Conservation (phyloP, 352 stramenopile species). For the Nothophytophthora sp. region DNA sequence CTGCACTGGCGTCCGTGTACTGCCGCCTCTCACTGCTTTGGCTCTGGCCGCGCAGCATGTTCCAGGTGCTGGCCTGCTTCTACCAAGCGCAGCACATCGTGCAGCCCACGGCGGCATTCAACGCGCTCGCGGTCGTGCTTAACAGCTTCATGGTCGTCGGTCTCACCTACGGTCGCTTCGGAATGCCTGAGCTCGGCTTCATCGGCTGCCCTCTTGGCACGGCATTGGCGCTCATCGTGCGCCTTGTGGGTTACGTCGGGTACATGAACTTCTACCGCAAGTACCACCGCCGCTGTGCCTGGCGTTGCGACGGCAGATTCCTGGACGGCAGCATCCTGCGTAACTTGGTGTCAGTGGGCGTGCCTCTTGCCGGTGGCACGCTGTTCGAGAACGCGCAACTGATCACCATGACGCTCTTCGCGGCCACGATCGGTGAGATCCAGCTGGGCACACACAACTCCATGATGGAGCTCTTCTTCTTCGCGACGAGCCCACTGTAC, state of each 20-base stretch:
- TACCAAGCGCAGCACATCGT: constrained; percentile 87
- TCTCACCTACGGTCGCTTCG: constrained; percentile 67
- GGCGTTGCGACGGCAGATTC: constrained; percentile 58
- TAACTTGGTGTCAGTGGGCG: constrained; percentile 47
- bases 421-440: constrained; percentile 64
- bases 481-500: constrained; percentile 77
- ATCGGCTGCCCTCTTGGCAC: constrained; percentile 80
- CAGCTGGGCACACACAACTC: constrained; percentile 80
- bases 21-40: constrained; percentile 65
- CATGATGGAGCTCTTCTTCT: constrained; percentile 89
- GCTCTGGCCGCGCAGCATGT: constrained; percentile 83
- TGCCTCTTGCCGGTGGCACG: constrained; percentile 57
- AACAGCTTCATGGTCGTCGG: constrained; percentile 64
- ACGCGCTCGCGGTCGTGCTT: constrained; percentile 54
- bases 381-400: constrained; percentile 86
- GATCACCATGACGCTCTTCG: constrained; percentile 76
- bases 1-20: constrained; percentile 55
- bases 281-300: constrained; percentile 50
- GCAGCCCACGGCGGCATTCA: constrained; percentile 63
- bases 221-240: constrained; percentile 44
- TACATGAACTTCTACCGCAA: constrained; percentile 76
- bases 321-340: constrained; percentile 41
- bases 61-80: constrained; percentile 74
- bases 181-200: constrained; percentile 65
- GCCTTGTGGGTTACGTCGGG: constrained; percentile 51